These are phyloP conservation scores for Miamiensis avidus DNA, from an alignment of 169 alveolate genomes.

Conservation along the genomic window DNA sequence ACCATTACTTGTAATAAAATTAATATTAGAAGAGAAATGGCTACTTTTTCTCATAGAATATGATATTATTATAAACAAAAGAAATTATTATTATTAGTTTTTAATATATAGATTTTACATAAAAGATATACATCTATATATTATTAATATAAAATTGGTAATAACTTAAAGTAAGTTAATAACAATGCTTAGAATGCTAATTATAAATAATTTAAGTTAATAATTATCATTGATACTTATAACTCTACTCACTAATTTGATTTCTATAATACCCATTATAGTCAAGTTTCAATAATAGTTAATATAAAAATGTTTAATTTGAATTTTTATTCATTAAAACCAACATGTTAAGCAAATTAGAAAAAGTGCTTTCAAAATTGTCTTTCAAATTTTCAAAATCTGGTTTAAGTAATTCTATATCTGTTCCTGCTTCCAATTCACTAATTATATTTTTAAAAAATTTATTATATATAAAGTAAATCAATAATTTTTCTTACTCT, in stretches of 20 bases:
- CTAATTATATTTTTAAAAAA: background rate
- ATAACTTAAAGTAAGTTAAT: too few species aligned
- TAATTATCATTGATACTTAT: background rate
- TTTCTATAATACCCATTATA: slow-evolving; percentile 18
- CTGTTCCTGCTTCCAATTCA: slow-evolving; percentile 8
- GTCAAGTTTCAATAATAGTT: slow-evolving; percentile 7
- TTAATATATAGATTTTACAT: too few species aligned
- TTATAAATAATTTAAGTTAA: too few species aligned
- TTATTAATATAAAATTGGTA: too few species aligned
- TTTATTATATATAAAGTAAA: background rate
- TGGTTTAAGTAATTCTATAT: background rate
- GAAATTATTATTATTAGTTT: too few species aligned
- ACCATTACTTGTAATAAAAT: slow-evolving; percentile 27
- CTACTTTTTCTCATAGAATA: background rate
- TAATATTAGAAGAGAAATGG: slow-evolving; percentile 31
- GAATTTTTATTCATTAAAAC: slow-evolving; percentile 5
- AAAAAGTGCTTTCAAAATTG: slow-evolving; percentile 6
- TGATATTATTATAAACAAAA: too few species aligned
- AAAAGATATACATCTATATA: too few species aligned
- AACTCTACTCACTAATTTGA: background rate
- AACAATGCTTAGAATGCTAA: too few species aligned
- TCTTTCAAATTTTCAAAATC: slow-evolving; percentile 3
- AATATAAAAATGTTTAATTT: slow-evolving; percentile 4
- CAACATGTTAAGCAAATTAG: background rate
- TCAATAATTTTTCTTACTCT: background rate